A percentile compares a stretch with the other conserved stretches of the same genome.
These are phyloP conservation scores for Candida anglica DNA, from an alignment of 805 yeast genomes.

Conservation along the genomic window DNA sequence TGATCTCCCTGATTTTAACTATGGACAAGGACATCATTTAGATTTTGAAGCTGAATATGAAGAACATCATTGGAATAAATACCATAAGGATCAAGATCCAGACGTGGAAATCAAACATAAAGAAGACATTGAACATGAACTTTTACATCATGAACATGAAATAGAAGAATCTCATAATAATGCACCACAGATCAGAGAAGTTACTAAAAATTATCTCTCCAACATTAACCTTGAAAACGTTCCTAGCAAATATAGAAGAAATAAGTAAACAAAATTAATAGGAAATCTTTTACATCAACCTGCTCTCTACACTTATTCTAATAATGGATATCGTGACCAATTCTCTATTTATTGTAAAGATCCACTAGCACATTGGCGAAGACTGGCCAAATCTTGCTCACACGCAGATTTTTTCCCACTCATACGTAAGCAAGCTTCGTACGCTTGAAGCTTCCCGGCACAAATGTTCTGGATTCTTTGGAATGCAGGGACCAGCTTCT, in stretches of 20 bases:
- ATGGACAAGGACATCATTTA: constrained; percentile 91
- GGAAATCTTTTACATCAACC: too few relatives aligned
- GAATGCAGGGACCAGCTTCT: constrained; percentile 63
- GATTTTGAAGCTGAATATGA: constrained; percentile 93
- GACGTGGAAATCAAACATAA: constrained; percentile 75
- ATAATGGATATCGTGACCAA: too few relatives aligned
- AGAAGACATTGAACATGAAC: constrained; percentile 86
- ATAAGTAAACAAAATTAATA: background rate
- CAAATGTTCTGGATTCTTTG: constrained; percentile 65
- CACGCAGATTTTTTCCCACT: constrained; percentile 51
- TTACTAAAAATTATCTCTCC: constrained; percentile 26
- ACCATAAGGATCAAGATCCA: constrained; percentile 75
- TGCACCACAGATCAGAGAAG: constrained; percentile 22
- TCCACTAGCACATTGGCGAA: constrained; percentile 63
- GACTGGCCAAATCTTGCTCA: constrained; percentile 44
- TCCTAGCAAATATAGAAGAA: constrained; percentile 23
- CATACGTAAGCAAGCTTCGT: constrained; percentile 59
- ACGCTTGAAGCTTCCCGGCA: constrained; percentile 50
- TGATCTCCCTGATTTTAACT: constrained; percentile 84
- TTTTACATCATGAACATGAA: constrained; percentile 81
- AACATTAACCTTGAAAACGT: constrained; percentile 27
- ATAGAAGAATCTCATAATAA: constrained; percentile 52
- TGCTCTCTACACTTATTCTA: too few relatives aligned
- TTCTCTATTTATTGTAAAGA: too few relatives aligned
- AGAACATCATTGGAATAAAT: constrained; percentile 89